Conservation (phyloP, 768 basidiomycete species). For the Candolleomyces eurysporus region DNA sequence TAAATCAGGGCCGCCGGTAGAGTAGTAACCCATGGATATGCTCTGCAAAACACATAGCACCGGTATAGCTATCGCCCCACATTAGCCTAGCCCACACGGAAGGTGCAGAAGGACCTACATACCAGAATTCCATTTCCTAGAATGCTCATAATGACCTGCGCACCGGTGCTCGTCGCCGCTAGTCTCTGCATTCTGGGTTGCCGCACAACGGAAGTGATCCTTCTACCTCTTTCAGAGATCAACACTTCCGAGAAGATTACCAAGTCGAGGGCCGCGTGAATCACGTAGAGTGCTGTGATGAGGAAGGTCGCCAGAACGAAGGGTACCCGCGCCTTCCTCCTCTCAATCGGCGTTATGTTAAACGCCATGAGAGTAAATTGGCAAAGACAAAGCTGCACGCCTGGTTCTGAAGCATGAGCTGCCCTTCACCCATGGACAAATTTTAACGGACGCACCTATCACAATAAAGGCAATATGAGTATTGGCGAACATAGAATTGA, state of each 20-base stretch:
- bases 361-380: background rate
- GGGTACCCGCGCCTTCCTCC: background rate
- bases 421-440: too few species aligned
- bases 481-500: too few species aligned
- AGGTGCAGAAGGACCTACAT: background rate
- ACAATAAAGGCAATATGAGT: too few species aligned
- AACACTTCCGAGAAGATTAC: background rate
- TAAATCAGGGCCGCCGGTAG: background rate
- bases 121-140: background rate
- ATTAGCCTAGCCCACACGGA: background rate
- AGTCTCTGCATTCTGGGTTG: background rate
- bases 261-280: background rate
- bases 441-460: too few species aligned
- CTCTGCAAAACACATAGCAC: background rate
- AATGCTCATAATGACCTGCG: background rate
- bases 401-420: background rate
- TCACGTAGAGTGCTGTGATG: background rate
- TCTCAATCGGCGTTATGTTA: background rate
- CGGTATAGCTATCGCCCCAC: background rate
- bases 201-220: background rate
- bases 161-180: background rate
- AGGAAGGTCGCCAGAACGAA: background rate
- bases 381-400: background rate
- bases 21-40: background rate
- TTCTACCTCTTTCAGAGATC: background rate